Percentiles rank a stretch among this genome's conserved stretches.
These are phyloP conservation scores for Mycena leptocephala DNA, from an alignment of 768 basidiomycete genomes.

Conservation along the genomic window DNA sequence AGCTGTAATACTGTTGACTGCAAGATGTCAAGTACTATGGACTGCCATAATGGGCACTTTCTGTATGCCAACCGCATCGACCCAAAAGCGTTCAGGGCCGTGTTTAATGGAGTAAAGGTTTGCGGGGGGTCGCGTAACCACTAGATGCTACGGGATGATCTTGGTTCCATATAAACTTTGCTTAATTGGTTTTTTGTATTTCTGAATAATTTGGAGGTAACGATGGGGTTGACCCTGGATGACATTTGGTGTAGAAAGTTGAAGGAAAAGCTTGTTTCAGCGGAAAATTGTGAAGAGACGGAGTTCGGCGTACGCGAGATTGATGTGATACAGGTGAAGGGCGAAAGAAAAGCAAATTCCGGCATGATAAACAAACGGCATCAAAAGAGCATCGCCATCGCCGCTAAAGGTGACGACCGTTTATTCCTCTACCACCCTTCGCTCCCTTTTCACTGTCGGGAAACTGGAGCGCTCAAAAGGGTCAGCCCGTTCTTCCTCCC, in stretches of 20 bases:
- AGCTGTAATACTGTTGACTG: background rate
- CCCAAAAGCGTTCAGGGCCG: conserved; percentile 19
- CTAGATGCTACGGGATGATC: background rate
- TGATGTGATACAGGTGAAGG: conserved; percentile 14
- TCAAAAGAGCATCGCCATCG: conserved; percentile 8
- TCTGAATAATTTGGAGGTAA: background rate
- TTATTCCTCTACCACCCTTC: conserved; percentile 57
- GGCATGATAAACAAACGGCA: conserved; percentile 6
- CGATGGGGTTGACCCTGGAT: background rate
- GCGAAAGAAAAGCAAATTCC: background rate
- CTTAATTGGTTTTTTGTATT: background rate
- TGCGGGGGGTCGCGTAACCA: background rate
- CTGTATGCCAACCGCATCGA: conserved; percentile 16
- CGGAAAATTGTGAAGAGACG: background rate
- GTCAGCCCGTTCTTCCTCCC: conserved; percentile 43
- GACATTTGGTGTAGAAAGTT: background rate
- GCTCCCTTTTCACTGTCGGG: conserved; percentile 52
- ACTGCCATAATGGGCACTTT: background rate
- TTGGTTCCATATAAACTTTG: conserved; percentile 1
- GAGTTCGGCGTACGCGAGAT: background rate
- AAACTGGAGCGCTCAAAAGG: conserved; percentile 66
- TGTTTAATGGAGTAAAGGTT: conserved; percentile 21
- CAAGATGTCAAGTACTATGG: background rate
- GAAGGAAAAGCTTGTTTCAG: background rate
- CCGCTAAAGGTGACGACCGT: conserved; percentile 60